A percentile compares a stretch with the other conserved stretches of the same genome.
phyloP scores from a whole-genome alignment of 441 rosid genomes.

The Euphorbia celastroides region DNA sequence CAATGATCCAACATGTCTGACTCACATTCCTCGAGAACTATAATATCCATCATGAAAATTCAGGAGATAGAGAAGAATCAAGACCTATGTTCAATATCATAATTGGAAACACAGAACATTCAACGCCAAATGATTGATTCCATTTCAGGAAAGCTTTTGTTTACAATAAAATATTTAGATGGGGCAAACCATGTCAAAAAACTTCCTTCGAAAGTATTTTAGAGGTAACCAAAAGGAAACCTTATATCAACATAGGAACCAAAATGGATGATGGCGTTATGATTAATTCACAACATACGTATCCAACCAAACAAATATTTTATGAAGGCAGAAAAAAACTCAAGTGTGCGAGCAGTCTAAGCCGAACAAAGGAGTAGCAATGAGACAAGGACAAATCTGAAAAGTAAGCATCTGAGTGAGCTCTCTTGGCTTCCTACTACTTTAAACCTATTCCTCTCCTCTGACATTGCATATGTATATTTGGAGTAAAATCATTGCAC shows the following conservation, averaged over 20 bases:
- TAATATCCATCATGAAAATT: constrained; percentile 15
- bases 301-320: neutral
- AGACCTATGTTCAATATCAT: neutral
- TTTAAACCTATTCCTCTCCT: neutral
- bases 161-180: neutral
- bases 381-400: neutral
- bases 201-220: neutral
- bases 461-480: neutral
- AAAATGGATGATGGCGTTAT: neutral
- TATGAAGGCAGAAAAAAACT: neutral
- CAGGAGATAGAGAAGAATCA: neutral
- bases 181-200: neutral
- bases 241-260: neutral
- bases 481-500: neutral
- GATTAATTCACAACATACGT: neutral
- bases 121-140: neutral
- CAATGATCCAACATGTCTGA: constrained; percentile 95
- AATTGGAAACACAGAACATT: neutral
- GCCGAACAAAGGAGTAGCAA: neutral
- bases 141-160: neutral
- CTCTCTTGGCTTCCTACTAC: neutral
- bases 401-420: neutral
- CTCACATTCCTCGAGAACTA: constrained; percentile 96
- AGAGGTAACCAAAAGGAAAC: neutral
- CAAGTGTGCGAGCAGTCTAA: neutral